phyloP scores from a whole-genome alignment of 2,329 filamentous ascomycete genomes.

The Ophioceras dolichostomum region DNA sequence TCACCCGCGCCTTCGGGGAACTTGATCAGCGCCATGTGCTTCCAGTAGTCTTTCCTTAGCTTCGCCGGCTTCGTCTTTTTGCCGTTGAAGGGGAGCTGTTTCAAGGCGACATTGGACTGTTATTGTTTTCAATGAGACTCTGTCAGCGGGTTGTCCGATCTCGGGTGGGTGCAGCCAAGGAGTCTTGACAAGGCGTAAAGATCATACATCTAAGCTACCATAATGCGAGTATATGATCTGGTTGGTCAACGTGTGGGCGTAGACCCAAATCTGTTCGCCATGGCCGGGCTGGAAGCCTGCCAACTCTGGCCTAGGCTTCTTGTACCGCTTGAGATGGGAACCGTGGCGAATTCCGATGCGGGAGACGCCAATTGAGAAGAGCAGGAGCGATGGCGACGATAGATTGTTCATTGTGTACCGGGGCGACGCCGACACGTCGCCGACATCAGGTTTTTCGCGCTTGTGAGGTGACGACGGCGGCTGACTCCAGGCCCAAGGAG shows the following conservation, averaged over 20 bases:
- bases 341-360: constrained; percentile 28
- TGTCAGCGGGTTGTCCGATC: too few species aligned
- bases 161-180: too few species aligned
- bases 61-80: constrained; percentile 53
- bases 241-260: constrained; percentile 34
- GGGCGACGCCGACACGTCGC: too few species aligned
- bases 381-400: constrained; percentile 10
- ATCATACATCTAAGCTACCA: constrained; percentile 29
- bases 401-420: constrained; percentile 7
- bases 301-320: constrained; percentile 11
- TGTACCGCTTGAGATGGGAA: constrained; percentile 9
- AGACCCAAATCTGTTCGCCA: constrained; percentile 47
- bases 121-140: too few species aligned
- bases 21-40: constrained; percentile 44
- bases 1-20: constrained; percentile 39
- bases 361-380: constrained; percentile 27
- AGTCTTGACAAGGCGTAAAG: neutral
- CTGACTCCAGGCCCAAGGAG: too few species aligned
- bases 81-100: constrained; percentile 46
- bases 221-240: constrained; percentile 41
- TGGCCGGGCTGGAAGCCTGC: constrained; percentile 24
- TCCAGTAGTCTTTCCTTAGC: constrained; percentile 57
- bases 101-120: constrained; percentile 15
- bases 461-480: too few species aligned
- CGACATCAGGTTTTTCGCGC: too few species aligned